Evolutionary conservation across 73 alveolate species (phyloP).

Genomic region (Blepharisma stoltei): DNA sequence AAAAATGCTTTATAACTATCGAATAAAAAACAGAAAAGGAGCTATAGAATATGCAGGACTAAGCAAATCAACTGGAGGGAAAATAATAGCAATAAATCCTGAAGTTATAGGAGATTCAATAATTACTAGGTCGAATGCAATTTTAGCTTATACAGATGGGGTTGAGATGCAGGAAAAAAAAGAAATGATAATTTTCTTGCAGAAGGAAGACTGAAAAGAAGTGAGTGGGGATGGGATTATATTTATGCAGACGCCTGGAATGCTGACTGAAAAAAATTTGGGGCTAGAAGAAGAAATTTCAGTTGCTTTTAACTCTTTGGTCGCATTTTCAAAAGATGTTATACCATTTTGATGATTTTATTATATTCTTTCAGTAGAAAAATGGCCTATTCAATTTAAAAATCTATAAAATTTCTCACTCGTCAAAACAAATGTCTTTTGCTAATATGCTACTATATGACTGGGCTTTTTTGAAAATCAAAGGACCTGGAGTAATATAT

Average conservation of each 20-base stretch:
- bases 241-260: neutral
- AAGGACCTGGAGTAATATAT: too few species aligned
- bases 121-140: neutral
- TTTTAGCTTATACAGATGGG: slow-evolving; percentile 4
- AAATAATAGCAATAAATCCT: neutral
- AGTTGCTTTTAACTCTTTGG: neutral
- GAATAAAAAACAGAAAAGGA: slow-evolving; percentile 22
- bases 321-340: neutral
- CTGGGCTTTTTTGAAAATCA: too few species aligned
- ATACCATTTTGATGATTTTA: too few species aligned
- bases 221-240: neutral
- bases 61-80: neutral
- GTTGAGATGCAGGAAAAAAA: neutral
- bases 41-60: slow-evolving; percentile 20
- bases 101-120: neutral
- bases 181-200: neutral
- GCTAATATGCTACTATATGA: too few species aligned
- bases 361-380: too few species aligned
- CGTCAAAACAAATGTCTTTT: neutral
- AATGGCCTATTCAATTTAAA: too few species aligned
- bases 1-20: neutral
- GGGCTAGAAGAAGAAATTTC: slow-evolving; percentile 1
- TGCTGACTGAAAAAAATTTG: neutral
- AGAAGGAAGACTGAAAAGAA: neutral
- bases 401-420: neutral